A percentile compares a stretch with the other conserved stretches of the same genome.
These are phyloP conservation scores for Nannochloropsis gaditana DNA, from an alignment of 108 stramenopile species.

Conservation along the genomic window DNA sequence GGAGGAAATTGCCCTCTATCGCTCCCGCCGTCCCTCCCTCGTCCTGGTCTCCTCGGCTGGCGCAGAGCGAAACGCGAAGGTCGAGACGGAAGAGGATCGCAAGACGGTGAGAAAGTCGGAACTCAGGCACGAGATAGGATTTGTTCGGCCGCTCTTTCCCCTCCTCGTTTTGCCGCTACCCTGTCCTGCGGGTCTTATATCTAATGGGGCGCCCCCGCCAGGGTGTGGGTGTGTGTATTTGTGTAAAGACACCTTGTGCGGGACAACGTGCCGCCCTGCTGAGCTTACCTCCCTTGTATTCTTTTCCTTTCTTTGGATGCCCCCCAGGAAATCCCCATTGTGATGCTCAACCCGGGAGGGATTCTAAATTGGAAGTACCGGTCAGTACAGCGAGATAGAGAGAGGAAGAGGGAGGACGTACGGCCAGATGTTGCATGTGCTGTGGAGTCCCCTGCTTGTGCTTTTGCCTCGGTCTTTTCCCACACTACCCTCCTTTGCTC, in stretches of 20 bases:
- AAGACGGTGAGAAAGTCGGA: neutral
- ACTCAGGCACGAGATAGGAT: neutral
- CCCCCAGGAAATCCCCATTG: conserved; percentile 41
- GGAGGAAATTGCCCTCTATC: conserved; percentile 31
- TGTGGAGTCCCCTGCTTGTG: no score
- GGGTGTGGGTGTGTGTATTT: no score
- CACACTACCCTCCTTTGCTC: neutral
- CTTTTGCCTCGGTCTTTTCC: neutral
- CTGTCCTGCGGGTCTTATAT: neutral
- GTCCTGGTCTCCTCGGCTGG: conserved; percentile 44
- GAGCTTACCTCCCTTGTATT: neutral
- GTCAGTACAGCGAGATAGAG: neutral
- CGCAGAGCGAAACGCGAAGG: conserved; percentile 34
- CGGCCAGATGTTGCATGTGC: neutral
- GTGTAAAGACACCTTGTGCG: no score
- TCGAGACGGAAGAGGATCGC: neutral
- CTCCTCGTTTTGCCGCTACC: neutral
- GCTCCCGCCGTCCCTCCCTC: conserved; percentile 28
- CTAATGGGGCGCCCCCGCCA: no score
- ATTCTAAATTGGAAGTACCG: conserved; percentile 48
- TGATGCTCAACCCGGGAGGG: conserved; percentile 41
- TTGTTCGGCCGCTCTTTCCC: neutral
- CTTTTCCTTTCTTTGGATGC: conserved; percentile 23
- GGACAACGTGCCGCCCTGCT: no score
- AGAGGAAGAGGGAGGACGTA: neutral